Evolutionary conservation across 305 asterid species (phyloP).

Genomic region (Solanum hybrid): DNA sequence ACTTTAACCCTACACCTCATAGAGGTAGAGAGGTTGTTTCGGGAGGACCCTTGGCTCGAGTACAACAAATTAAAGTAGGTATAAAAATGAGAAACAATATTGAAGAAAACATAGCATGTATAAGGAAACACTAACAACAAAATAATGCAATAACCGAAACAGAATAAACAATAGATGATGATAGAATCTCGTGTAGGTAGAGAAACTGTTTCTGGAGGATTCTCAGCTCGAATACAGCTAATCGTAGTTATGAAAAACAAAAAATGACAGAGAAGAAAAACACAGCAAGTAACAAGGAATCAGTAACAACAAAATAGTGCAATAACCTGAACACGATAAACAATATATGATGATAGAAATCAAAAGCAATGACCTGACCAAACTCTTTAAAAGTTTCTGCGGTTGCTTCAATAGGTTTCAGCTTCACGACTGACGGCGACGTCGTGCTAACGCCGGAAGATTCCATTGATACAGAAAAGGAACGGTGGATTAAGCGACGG

Average conservation of each 20-base stretch:
- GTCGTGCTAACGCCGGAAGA: neutral
- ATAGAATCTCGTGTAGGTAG: neutral
- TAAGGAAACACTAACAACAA: neutral
- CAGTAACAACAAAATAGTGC: neutral
- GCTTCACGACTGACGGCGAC: constrained; percentile 33
- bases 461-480: constrained; percentile 9
- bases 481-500: neutral
- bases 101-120: neutral
- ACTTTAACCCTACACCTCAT: neutral
- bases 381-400: constrained; percentile 65
- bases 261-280: neutral
- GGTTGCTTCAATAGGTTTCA: constrained; percentile 64
- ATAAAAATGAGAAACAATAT: neutral
- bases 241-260: neutral
- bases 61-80: neutral
- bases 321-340: neutral
- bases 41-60: neutral
- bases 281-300: neutral
- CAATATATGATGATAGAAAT: neutral
- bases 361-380: constrained; percentile 56
- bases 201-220: neutral
- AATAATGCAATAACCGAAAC: neutral
- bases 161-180: neutral
- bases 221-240: neutral
- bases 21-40: neutral